Base-by-base conservation (phyloP, 805 yeast species). In the Metschnikowia dekortorum region DNA sequence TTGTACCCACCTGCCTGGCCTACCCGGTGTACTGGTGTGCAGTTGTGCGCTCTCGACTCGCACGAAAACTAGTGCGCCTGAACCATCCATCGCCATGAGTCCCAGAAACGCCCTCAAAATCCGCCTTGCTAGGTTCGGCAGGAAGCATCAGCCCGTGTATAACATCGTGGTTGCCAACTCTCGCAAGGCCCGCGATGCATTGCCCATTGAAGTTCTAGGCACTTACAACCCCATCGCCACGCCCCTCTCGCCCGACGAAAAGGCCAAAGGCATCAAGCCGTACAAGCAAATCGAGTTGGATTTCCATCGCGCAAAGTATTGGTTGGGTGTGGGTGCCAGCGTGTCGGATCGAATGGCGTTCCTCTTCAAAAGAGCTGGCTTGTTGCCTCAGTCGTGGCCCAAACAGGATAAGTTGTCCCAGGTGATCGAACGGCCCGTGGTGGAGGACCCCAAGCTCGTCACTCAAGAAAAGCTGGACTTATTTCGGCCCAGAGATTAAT, bases 241-340 rank as follows among this genome's bases (percentile, higher is more conserved):
- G 46, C 87, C 92, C 31, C 66, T 84, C 49, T 75, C 85, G 0
- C 80, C 83, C 22, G 79, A 75, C 53, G 89, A 87, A 61, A 72
- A 71, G 56, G 80, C 76, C 37, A 65, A 64, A 18, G 87, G 86
- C 9, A 71, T 73, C 37, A 70, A 77, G 53, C 87, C 91, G 10
- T 75, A 79, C 44, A 92, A 94, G 66, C 90, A 90, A 58, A 80
- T 92, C 38, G 79, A 84, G 57, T 72, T 94, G 35, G 98, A 94
- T 65, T 90, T 94, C 64, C 82, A 83, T 56, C 82, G 97, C 61
- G 82, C 96, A 5, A 89, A 89, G 67, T 94, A 94, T 69, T 94
- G 99, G 99, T 73, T 94, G 34, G 96, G 97, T 61, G 96, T 89
- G 16, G 99, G 99, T 10, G 98, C 98, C 1, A 96, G 88, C 65